Base-by-base conservation (phyloP, 352 stramenopile genomes). In the Pythium sp. region DNA sequence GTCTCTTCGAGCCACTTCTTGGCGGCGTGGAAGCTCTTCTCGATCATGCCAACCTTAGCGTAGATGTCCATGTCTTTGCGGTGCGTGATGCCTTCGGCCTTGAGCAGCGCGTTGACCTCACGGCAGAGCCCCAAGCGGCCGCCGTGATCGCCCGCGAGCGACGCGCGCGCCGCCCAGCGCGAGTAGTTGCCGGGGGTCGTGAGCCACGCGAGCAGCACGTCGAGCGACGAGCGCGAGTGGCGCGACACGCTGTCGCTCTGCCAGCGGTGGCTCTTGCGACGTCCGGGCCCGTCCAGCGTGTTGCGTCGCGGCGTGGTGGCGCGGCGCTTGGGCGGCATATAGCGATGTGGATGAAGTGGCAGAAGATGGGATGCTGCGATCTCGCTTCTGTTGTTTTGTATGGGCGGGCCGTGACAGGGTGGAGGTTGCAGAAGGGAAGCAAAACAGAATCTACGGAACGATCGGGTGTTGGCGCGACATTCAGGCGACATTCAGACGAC, bases 141-240 rank as follows among this genome's bases (percentile, higher is more conserved):
- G 5, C 43, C 18, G 43, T 24, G 18, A 9, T 66, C 53, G 6
- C 53, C 51, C 6, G 5, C 41, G 15, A n/a, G 18, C 41, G 43
- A 14, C 6, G 18, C 38, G 67, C 62, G 60, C 32, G 55, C 43
- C 20, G 38, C 24, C 62, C 77, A 76, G 46, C 68, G 73, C 46
- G 65, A 58, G 51, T 74, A 82, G 66, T 77, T 78, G n/a, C 73
- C 71, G 12, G 65, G 53, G 8, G 65, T 64, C 30, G 49, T 57
- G 20, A 84, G 58, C 72, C 75, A 84, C 65, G n/a, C 47, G 15
- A 80, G 41, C 58, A 84, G 34, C 20, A 84, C 56, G 20, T 81
- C 70, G 34, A 72, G 61, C 20, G 75, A 82, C 0, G 62, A 71
- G 30, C 36, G 61, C 5, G 62, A 70, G 54, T 62, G 51, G 12